Conservation (phyloP, 2,329 filamentous ascomycete species). For the Hortaea werneckii region DNA sequence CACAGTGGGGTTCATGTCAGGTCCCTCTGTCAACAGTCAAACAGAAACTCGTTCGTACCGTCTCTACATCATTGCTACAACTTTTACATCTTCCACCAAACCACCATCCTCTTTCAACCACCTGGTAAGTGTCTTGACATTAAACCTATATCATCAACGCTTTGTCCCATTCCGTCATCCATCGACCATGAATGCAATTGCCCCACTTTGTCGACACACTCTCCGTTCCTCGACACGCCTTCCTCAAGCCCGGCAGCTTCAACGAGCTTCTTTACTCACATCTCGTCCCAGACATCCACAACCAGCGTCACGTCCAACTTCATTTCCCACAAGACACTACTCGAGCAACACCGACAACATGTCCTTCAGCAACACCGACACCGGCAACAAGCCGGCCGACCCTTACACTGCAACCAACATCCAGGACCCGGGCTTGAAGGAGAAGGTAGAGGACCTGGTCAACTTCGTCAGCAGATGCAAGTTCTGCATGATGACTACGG, state of each 20-base stretch:
- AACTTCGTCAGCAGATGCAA: constrained; percentile 63
- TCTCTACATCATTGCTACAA: background rate
- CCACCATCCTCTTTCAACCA: background rate
- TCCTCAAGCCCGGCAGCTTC: background rate
- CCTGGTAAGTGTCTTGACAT: background rate
- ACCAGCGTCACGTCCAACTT: background rate
- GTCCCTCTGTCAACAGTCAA: background rate
- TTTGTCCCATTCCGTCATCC: background rate
- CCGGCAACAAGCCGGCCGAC: constrained; percentile 56
- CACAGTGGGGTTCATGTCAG: background rate
- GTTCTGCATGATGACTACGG: constrained; percentile 83
- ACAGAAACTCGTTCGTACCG: background rate
- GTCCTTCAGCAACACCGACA: constrained; percentile 49
- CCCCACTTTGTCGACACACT: background rate
- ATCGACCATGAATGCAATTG: background rate
- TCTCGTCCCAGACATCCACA: background rate
- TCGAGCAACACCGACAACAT: constrained; percentile 18
- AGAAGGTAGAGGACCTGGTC: constrained; percentile 66
- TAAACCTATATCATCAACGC: background rate
- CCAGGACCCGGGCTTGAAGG: constrained; percentile 59
- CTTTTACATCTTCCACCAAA: background rate
- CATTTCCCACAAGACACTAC: background rate
- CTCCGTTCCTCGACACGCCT: background rate
- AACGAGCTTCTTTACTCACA: background rate
- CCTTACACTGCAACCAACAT: constrained; percentile 72